These are phyloP conservation scores for apple (Malus domestica) DNA, from an alignment of 306 rosid genomes.

Conservation along the genomic window DNA sequence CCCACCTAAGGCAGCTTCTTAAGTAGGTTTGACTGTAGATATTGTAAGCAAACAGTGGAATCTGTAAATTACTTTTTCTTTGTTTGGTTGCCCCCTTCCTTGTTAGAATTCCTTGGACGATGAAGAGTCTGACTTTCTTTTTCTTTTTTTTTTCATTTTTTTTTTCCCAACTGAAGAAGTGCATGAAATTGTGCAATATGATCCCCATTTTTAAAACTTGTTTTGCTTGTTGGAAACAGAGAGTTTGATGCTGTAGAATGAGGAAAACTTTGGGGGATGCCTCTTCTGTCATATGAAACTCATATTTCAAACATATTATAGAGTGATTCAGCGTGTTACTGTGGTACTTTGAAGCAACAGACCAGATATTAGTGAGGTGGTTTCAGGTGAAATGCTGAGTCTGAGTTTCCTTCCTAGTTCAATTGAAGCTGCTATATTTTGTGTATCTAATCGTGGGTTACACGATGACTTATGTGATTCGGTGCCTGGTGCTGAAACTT, in stretches of 20 bases:
- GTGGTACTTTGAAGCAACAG: slow-evolving; percentile 23
- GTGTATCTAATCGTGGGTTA: slow-evolving; percentile 38
- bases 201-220: neutral
- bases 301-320: neutral
- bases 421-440: slow-evolving; percentile 50
- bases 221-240: slow-evolving; percentile 6
- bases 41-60: neutral
- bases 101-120: neutral
- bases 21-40: neutral
- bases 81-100: neutral
- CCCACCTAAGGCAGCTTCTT: neutral
- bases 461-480: slow-evolving; percentile 38
- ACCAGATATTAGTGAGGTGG: slow-evolving; percentile 20
- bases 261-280: slow-evolving; percentile 9
- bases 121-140: neutral
- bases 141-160: neutral
- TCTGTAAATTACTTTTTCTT: neutral
- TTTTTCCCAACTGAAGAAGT: neutral
- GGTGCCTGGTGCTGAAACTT: slow-evolving; percentile 57
- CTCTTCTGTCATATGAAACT: neutral
- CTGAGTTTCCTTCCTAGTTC: slow-evolving; percentile 42
- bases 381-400: slow-evolving; percentile 59
- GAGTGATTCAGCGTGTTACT: slow-evolving; percentile 5
- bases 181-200: neutral
- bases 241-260: slow-evolving; percentile 6